Evolutionary conservation across 2,329 filamentous ascomycete genomes (phyloP), one percentile per base, ranked within the genome.

Genomic region (Beauveria medogensis): DNA sequence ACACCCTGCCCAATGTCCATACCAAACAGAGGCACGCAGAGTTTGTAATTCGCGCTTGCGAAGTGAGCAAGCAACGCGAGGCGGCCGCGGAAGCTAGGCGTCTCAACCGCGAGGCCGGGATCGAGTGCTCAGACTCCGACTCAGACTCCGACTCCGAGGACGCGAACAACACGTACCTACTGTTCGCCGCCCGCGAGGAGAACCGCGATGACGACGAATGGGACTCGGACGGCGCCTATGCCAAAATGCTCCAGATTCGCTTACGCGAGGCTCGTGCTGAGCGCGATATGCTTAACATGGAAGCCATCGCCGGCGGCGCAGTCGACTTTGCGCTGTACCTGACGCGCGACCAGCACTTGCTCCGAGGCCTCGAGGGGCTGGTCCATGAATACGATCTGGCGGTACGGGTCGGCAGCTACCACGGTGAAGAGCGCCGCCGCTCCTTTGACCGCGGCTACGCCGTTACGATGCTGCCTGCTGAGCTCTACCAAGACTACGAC

Each of bases 321-420:
- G n/a, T 60, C 12, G 58, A 60, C 50, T 60, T 60, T 48, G 58
- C 50, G 50, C 58, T 60, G 26, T 60, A 55, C 41, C 43, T 60
- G 8, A 41, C 41, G 26, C 50, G 50, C 58, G 30, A 12, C 28
- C 22, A 5, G 28, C 3, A 9, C 28, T 9, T 9, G 28, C 6
- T 30, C 28, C 2, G 3, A 9, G 8, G 2, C 8, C 2, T 9
- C 2, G 28, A 30, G 28, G 2, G 28, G 7, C 1, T 30, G 8
- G 28, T 30, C 28, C 28, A 1, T 30, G 8, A 30, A 9, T 30
- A 9, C 28, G 9, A 7, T 1, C 2, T 30, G 30, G 30, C 10
- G 10, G 30, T 12, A 47, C 51, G 24, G 56, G 18, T 52, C 16
- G 56, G 30, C 22, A 59, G 56, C 56, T 59, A 43, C 56, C 22